phyloP scores from a whole-genome alignment of 1,284 basidiomycete genomes.

The Cystobasidium sp. region DNA sequence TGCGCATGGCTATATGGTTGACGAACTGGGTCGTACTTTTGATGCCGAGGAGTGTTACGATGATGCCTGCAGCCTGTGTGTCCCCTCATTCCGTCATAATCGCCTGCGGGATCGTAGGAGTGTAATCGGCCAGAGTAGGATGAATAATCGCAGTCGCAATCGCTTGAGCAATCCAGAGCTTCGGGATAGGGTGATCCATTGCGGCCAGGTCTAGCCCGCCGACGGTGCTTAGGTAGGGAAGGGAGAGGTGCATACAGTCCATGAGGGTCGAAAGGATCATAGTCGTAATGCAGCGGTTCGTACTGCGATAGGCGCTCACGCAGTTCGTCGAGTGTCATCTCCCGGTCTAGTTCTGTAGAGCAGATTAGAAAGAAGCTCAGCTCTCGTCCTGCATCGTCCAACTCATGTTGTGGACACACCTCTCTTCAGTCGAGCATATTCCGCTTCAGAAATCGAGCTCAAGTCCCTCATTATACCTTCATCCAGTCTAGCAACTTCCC shows the following conservation, averaged over 20 bases:
- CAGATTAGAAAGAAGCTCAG: background rate
- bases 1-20: background rate
- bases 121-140: background rate
- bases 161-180: background rate
- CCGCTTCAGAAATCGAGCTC: slow-evolving; percentile 5
- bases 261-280: slow-evolving; percentile 14
- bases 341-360: slow-evolving; percentile 20
- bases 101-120: background rate
- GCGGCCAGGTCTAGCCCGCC: background rate
- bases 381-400: background rate
- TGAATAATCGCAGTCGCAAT: background rate
- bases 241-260: background rate
- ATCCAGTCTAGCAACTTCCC: slow-evolving; percentile 20
- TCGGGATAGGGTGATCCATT: background rate
- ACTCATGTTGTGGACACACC: background rate
- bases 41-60: background rate
- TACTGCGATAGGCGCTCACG: slow-evolving; percentile 10
- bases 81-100: background rate
- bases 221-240: background rate
- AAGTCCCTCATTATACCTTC: slow-evolving; percentile 22
- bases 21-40: too few species aligned
- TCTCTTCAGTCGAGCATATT: slow-evolving; percentile 22
- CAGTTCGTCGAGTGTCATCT: slow-evolving; percentile 17
- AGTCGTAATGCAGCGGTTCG: slow-evolving; percentile 6
- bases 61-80: background rate